These are phyloP conservation scores for Lactarius sp. DNA, from an alignment of 768 basidiomycete genomes.

Conservation along the genomic window DNA sequence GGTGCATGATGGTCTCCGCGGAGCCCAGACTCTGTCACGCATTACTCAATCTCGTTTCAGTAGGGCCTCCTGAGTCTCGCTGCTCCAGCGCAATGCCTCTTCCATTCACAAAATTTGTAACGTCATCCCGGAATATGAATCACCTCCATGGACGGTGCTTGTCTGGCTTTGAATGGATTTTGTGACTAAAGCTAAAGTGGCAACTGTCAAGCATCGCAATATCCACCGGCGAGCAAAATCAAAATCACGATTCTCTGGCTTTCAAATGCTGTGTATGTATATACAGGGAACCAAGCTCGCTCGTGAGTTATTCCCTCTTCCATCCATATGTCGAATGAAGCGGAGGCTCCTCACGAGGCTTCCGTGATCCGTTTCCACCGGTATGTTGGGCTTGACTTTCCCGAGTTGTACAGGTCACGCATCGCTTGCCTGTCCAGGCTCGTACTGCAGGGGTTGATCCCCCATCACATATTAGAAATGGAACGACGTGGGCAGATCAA, in stretches of 20 bases:
- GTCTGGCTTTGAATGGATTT: background rate
- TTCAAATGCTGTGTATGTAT: slow-evolving; percentile 3
- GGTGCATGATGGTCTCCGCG: background rate
- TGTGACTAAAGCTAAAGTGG: background rate
- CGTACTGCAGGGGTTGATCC: background rate
- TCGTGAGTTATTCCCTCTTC: background rate
- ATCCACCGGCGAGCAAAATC: background rate
- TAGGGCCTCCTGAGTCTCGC: background rate
- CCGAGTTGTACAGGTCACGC: background rate
- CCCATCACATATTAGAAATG: background rate
- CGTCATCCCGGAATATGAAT: background rate
- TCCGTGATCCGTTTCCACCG: background rate
- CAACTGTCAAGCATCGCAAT: background rate
- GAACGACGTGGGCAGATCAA: slow-evolving; percentile 5
- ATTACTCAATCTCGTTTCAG: background rate
- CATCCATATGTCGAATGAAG: background rate
- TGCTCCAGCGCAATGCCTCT: background rate
- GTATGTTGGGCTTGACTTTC: slow-evolving; percentile 1
- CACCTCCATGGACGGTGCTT: background rate
- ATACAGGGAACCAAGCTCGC: background rate
- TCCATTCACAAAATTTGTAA: background rate
- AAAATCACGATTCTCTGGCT: slow-evolving; percentile 1
- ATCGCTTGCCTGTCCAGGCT: background rate
- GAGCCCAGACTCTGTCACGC: background rate
- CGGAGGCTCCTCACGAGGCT: background rate